These are phyloP conservation scores for Plasmodium gallinaceum DNA, from an alignment of 169 alveolate species.

Conservation along the genomic window DNA sequence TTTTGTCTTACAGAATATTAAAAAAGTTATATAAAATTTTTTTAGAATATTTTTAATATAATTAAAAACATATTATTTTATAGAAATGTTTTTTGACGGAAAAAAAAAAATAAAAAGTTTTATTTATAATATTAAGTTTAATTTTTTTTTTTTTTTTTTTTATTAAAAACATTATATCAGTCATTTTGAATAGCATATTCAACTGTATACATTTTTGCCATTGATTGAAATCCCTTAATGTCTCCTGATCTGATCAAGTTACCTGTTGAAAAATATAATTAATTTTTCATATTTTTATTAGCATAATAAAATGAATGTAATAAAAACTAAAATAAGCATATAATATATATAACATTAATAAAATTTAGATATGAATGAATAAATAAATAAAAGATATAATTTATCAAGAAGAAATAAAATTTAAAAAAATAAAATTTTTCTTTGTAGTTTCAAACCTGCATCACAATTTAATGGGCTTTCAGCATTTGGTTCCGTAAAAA, in stretches of 20 bases:
- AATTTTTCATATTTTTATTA: neutral
- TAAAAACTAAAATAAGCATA: too few relatives aligned
- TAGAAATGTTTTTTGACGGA: neutral
- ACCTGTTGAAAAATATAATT: constrained; percentile 72
- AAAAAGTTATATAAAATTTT: too few relatives aligned
- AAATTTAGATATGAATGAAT: neutral
- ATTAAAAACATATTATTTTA: neutral
- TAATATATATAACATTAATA: too few relatives aligned
- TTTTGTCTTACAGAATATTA: too few relatives aligned
- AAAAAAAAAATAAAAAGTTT: constrained; percentile 10
- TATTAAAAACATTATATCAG: neutral
- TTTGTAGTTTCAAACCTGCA: constrained; percentile 87
- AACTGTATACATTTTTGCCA: constrained; percentile 96
- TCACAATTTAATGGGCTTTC: constrained; percentile 98
- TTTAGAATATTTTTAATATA: too few relatives aligned
- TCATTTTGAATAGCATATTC: constrained; percentile 88
- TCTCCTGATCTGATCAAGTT: constrained; percentile 95
- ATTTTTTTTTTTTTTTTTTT: neutral
- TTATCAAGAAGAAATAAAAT: neutral
- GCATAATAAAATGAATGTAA: neutral
- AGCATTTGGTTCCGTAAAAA: constrained; percentile 95
- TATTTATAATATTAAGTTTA: neutral
- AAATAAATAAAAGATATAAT: neutral
- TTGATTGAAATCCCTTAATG: constrained; percentile 91
- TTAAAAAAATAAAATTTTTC: neutral